Base-by-base conservation (phyloP, 192 early-diverging fungal species). In the Podila epicladia region DNA sequence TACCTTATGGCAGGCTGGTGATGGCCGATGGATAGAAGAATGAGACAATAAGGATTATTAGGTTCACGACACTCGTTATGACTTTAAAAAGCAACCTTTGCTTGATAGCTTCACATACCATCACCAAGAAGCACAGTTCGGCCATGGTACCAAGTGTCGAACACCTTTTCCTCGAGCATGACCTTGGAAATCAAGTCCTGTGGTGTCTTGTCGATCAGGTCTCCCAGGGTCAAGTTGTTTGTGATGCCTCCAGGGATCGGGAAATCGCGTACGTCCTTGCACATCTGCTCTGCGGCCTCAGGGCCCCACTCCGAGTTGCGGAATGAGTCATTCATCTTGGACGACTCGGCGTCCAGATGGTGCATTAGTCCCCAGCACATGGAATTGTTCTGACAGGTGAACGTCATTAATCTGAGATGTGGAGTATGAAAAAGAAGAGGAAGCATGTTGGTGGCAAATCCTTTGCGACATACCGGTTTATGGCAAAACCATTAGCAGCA, bases 111-210 rank as follows among this genome's bases (percentile, higher is more conserved):
- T 17, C 17, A 45, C 41, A 4, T 45, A 45, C 41, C 41, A 64
- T 78, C 69, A 0, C 75, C 75, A 24, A 78, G 31, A 0, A 78
- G 65, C 4, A 69, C 67, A 7, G 63, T 70, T 3, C 74, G 63
- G 8, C 58, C 74, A 60, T 41, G 9, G 20, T 67, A 38, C 75
- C 75, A 78, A 0, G 75, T 78, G 4, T 67, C 48, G 57, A 78
- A 78, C 29, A 78, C 65, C 51, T 78, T 78, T 15, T 45, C 41
- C 15, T 78, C 75, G 3, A 67, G 20, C 24, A 41, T 67, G 32
- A 71, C 75, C 22, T 71, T 78, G 17, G 75, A 62, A 6, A 67
- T 69, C 13, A 55, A 29, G 0, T 38, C 0, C n/a, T 20, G 29
- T 9, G 75, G 69, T 1, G 75, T 71, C 1, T 50, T 31, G n/a